Evolutionary conservation across 2,329 filamentous ascomycete genomes (phyloP), one percentile per base, ranked within the genome.

Genomic region (Dactylonectria estremocensis): DNA sequence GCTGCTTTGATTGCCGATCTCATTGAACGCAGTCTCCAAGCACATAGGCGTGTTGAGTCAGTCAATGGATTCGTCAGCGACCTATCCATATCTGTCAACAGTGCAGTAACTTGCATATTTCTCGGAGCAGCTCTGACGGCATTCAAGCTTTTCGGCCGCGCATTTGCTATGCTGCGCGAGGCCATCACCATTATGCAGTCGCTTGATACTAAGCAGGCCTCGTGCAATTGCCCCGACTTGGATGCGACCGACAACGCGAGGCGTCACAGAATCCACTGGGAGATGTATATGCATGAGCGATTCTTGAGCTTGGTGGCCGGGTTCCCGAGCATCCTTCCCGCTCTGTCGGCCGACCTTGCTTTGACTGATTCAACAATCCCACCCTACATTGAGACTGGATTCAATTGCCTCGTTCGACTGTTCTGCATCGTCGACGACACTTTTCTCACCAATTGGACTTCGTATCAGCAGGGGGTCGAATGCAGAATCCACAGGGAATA

Each of bases 281-380:
- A 87, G 68, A 83, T 83, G 13, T 89, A 85, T 70, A 86, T 89
- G 35, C 86, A 89, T 66, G 87, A 89, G 72, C 83, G 88, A 16
- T 89, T 89, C 72, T 72, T 87, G n/a, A 84, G 84, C 37, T 83
- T 89, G 28, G 78, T 85, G 5, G 83, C 86, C 43, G 86, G 86
- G 48, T 83, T 83, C 5, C 80, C 82, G 1, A 79, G 79, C 31
- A 74, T 78, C n/a, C 72, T 83, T 66, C 71, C 72, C 9, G 78
- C 80, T 1, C 77, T 83, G 5, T 61, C 69, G n/a, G 74, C 75
- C 1, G 77, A 77, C 5, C 69, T 79, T 18, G 80, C 80, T 2
- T 50, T 74, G 2, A 40, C 71, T 10, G 82, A 83, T 67, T 60
- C 72, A 2, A 76, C 69, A 20, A 81, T 83, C 16, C 80, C 81